phyloP scores from a whole-genome alignment of 2,329 filamentous ascomycete species.

The Cytospora piceae region DNA sequence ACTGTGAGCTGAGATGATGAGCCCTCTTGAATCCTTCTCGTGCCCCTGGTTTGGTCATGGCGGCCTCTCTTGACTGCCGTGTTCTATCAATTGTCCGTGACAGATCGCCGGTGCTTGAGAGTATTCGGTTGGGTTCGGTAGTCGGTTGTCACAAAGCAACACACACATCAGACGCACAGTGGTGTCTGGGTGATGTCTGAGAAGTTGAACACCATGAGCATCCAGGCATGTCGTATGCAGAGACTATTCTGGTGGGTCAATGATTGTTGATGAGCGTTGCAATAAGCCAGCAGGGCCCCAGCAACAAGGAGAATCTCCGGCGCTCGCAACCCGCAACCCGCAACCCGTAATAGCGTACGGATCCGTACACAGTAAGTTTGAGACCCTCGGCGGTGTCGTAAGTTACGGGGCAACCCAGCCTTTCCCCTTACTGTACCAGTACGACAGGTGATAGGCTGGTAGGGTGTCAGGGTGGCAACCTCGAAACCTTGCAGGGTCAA shows the following conservation, averaged over 20 bases:
- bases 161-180: conserved; percentile 15
- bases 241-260: conserved; percentile 13
- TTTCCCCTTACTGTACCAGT: conserved; percentile 1
- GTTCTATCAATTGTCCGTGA: not conserved
- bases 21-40: conserved; percentile 4
- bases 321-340: conserved; percentile 18
- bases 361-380: conserved; percentile 21
- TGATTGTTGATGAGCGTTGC: conserved; percentile 14
- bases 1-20: conserved; percentile 20
- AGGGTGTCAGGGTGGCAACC: conserved; percentile 22
- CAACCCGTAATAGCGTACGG: conserved; percentile 13
- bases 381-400: conserved; percentile 23
- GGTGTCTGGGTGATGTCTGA: conserved; percentile 22
- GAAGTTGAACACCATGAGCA: conserved; percentile 5
- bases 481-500: conserved; percentile 15
- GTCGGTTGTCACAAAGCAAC: conserved; percentile 12
- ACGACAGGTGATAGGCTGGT: not conserved
- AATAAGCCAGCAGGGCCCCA: conserved; percentile 20
- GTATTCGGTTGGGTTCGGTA: conserved; percentile 13
- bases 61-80: not conserved
- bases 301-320: conserved; percentile 21
- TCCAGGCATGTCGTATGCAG: conserved; percentile 10
- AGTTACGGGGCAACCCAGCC: conserved; percentile 26
- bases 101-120: not conserved
- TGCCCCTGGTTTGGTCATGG: not conserved